phyloP scores from a whole-genome alignment of 164 flowering plant species.

The Piper betle region DNA sequence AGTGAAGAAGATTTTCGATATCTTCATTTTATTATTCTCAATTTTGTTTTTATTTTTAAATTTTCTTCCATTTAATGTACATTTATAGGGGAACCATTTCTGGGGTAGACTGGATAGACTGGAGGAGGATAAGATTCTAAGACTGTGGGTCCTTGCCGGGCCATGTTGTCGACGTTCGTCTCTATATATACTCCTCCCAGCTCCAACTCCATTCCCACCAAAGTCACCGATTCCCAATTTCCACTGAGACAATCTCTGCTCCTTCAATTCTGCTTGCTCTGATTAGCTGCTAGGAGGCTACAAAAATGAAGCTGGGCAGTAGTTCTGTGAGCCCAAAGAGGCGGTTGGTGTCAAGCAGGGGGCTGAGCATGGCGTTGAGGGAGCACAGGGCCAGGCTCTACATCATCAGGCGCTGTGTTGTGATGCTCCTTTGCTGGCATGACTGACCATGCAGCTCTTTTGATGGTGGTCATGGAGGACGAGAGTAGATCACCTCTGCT shows the following conservation, averaged over 20 bases:
- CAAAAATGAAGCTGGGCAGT: constrained; percentile 23
- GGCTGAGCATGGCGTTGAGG: constrained; percentile 45
- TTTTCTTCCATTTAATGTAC: no score
- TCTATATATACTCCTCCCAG: constrained; percentile 15
- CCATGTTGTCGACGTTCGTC: no score
- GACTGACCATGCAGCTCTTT: constrained; percentile 2
- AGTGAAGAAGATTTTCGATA: no score
- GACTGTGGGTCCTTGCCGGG: no score
- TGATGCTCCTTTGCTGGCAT: constrained; percentile 12
- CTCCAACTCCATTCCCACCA: not conserved
- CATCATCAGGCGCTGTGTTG: constrained; percentile 10
- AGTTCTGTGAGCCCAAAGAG: constrained; percentile 29
- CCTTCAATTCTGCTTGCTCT: not conserved
- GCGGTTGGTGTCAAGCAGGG: constrained; percentile 25
- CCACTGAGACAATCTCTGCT: not conserved
- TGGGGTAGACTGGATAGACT: no score
- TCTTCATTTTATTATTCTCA: no score
- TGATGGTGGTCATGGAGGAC: not conserved
- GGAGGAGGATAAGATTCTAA: no score
- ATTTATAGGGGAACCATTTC: no score
- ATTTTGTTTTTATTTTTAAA: no score
- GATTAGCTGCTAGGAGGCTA: not conserved
- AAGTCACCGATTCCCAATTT: not conserved
- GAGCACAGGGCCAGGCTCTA: constrained; percentile 23
- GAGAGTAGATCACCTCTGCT: not conserved